Evolutionary conservation across 1,284 basidiomycete species (phyloP).

Genomic region (Mycena citricolor): DNA sequence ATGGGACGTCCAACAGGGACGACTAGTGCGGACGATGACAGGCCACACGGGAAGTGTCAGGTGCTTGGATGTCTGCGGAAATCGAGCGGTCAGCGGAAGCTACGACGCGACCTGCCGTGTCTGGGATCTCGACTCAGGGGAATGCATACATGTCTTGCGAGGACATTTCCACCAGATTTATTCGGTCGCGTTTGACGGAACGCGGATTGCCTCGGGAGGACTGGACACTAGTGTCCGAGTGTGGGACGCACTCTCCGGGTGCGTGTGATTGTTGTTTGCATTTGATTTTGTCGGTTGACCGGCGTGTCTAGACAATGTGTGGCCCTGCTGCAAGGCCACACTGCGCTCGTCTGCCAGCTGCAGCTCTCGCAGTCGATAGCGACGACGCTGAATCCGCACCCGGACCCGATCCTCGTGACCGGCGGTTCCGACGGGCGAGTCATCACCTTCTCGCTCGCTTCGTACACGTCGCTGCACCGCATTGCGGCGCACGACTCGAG

Average conservation of each 20-base stretch:
- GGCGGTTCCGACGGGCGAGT: constrained; percentile 94
- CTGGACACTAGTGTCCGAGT: constrained; percentile 90
- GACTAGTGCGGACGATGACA: constrained; percentile 63
- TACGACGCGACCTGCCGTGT: constrained; percentile 86
- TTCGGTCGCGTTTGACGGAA: constrained; percentile 89
- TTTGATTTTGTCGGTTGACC: constrained; percentile 3
- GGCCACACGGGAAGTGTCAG: constrained; percentile 87
- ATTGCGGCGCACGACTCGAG: constrained; percentile 87
- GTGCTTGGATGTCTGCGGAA: constrained; percentile 86
- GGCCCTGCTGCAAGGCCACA: constrained; percentile 90
- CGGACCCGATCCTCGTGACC: constrained; percentile 65
- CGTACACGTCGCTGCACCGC: constrained; percentile 42
- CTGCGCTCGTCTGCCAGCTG: constrained; percentile 91
- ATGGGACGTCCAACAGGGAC: constrained; percentile 89
- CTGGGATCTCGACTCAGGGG: constrained; percentile 84
- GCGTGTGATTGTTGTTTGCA: constrained; percentile 24
- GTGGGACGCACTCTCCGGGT: constrained; percentile 85
- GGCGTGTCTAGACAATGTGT: constrained; percentile 62
- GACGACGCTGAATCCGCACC: constrained; percentile 24
- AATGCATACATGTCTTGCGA: constrained; percentile 81
- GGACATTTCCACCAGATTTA: constrained; percentile 95
- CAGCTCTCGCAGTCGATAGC: constrained; percentile 66
- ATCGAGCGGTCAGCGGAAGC: constrained; percentile 82
- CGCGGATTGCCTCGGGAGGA: constrained; percentile 83
- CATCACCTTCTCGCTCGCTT: constrained; percentile 79